These are phyloP conservation scores for Petunia hybrid DNA, from an alignment of 305 asterid genomes.

Conservation along the genomic window DNA sequence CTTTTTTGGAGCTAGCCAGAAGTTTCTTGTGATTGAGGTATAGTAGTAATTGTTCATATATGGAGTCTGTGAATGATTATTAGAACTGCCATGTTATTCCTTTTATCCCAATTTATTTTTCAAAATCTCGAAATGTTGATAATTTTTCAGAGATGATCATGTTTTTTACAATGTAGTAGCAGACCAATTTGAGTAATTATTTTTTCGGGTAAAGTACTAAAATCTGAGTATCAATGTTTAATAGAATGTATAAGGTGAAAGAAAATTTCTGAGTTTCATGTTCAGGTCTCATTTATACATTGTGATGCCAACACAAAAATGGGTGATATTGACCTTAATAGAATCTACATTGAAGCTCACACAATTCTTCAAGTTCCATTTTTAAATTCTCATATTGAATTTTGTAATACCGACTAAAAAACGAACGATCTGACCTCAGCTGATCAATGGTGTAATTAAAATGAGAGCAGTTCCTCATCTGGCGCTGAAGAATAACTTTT, in stretches of 20 bases:
- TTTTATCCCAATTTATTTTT: background rate
- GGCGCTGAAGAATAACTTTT: background rate
- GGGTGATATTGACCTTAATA: background rate
- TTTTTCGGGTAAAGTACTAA: background rate
- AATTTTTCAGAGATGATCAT: background rate
- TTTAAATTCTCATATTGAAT: background rate
- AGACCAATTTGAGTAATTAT: background rate
- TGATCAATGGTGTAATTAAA: background rate
- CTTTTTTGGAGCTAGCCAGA: background rate
- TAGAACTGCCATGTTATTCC: background rate
- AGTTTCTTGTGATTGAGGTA: too few relatives aligned
- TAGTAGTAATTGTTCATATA: too few relatives aligned
- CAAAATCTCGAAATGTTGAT: background rate
- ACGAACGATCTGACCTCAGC: background rate
- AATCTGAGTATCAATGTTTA: background rate
- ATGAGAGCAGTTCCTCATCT: conserved; percentile 13
- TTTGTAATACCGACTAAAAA: conserved; percentile 2
- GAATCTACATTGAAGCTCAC: background rate
- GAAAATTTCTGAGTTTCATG: background rate
- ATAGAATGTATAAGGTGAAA: background rate
- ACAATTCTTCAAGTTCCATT: background rate
- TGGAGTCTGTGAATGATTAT: too few relatives aligned
- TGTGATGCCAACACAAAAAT: background rate
- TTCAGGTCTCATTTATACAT: background rate
- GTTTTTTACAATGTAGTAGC: background rate